These are phyloP conservation scores for Euptelea pleiosperma DNA, from an alignment of 164 flowering plant species.

Conservation along the genomic window DNA sequence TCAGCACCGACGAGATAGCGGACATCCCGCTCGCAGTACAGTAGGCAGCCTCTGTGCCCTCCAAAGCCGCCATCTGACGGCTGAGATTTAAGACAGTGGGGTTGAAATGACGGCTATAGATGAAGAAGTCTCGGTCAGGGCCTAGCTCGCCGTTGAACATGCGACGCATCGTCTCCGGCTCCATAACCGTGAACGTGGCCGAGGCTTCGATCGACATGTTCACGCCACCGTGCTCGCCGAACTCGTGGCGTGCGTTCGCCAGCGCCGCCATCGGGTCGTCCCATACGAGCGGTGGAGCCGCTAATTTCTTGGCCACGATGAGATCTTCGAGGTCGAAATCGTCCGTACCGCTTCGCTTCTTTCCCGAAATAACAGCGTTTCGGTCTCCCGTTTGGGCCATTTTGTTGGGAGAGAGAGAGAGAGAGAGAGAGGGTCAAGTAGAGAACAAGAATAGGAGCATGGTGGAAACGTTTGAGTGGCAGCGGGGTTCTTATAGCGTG, in stretches of 20 bases:
- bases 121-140: slow-evolving; percentile 85
- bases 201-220: slow-evolving; percentile 99
- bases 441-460: too few species aligned
- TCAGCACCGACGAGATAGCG: slow-evolving; percentile 72
- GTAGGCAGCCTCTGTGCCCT: slow-evolving; percentile 95
- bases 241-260: slow-evolving; percentile 74
- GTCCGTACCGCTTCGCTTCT: slow-evolving; percentile 32
- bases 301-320: slow-evolving; percentile 33
- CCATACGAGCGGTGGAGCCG: slow-evolving; percentile 1
- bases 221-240: slow-evolving; percentile 97
- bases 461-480: too few species aligned
- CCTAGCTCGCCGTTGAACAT: slow-evolving; percentile 96
- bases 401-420: background rate
- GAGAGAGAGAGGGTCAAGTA: too few species aligned
- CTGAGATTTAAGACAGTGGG: slow-evolving; percentile 84
- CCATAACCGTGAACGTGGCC: slow-evolving; percentile 98
- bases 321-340: slow-evolving; percentile 24
- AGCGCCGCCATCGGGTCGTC: slow-evolving; percentile 73
- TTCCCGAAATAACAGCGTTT: slow-evolving; percentile 12
- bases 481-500: too few species aligned
- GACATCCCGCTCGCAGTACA: slow-evolving; percentile 96
- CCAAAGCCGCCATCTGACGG: slow-evolving; percentile 93
- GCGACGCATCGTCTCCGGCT: slow-evolving; percentile 81
- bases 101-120: slow-evolving; percentile 96
- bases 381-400: slow-evolving; percentile 38